Base-by-base conservation (phyloP, 192 early-diverging fungal genomes). In the Kappamyces sp. region DNA sequence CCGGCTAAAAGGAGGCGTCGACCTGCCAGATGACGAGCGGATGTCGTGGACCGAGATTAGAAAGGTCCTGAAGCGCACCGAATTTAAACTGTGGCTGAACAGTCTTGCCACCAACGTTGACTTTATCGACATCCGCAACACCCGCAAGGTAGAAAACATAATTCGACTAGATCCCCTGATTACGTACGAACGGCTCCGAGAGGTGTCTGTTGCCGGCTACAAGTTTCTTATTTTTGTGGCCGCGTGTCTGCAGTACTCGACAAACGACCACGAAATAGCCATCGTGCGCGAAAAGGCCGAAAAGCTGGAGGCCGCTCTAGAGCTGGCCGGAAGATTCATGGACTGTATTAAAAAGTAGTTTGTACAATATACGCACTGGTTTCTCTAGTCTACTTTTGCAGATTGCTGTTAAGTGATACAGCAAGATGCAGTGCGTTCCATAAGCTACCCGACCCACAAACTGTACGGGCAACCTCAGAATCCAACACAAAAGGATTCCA, bases 181-280 rank as follows among this genome's bases (percentile, higher is more conserved):
- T 44, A 79, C 77, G 3, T 82, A 82, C 55, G 76, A 82, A 47
- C 68, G 74, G 15, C 37, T 78, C 33, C 57, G 79, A 5, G 74
- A 66, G 23, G 75, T 78, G 7, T 67, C 63, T 5, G 41, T 66
- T 43, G 69, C 76, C 15, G 79, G 76, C 5, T 76, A 82, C 53
- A 61, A 60, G 4, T 48, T 82, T 13, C 60, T 82, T 47, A 82
- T 82, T 55, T 38, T 77, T 12, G 73, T 82, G 36, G 79, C 79
- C 10, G 79, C 79, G 44, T 78, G 74, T 53, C 57, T 77, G 41
- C 79, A 82, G 66, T 78, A 74, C 53, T 46, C 63, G 38, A 64
- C 48, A 37, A 76, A 76, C 49, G 36, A 40, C 34, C 59, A 76
- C 38, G 71, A 76, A 12, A 35, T 76, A 9, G 9, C 8, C 13